phyloP scores from a whole-genome alignment of 2,329 filamentous ascomycete species.

The Pseudogymnoascus sp. region DNA sequence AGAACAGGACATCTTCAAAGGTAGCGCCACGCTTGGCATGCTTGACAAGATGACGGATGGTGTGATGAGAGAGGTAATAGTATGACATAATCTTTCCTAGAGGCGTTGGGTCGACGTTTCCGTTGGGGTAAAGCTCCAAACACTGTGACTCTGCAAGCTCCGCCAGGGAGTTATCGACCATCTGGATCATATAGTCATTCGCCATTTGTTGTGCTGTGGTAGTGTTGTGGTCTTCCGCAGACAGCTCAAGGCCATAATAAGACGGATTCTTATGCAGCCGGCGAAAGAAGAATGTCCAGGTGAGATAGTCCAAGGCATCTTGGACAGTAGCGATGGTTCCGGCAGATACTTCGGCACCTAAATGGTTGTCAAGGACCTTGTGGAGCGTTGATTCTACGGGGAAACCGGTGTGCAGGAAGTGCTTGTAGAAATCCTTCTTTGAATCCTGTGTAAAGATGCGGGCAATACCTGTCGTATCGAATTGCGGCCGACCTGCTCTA shows the following conservation, averaged over 20 bases:
- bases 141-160: constrained; percentile 82
- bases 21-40: constrained; percentile 67
- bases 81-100: constrained; percentile 99
- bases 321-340: constrained; percentile 91
- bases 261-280: constrained; percentile 96
- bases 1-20: constrained; percentile 76
- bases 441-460: constrained; percentile 95
- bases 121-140: constrained; percentile 73
- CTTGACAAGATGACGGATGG: constrained; percentile 74
- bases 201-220: constrained; percentile 77
- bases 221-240: constrained; percentile 84
- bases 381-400: constrained; percentile 94
- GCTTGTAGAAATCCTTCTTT: constrained; percentile 99
- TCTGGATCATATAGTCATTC: constrained; percentile 88
- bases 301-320: constrained; percentile 93
- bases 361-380: constrained; percentile 93
- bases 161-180: constrained; percentile 78
- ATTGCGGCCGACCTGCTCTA: constrained; percentile 89
- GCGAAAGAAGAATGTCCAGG: constrained; percentile 99
- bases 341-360: constrained; percentile 88
- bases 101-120: constrained; percentile 81
- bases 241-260: constrained; percentile 93
- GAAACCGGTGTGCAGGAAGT: constrained; percentile 96
- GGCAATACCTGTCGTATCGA: constrained; percentile 91
- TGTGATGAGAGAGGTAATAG: constrained; percentile 95